A percentile compares a stretch with the other conserved stretches of the same genome.
These are phyloP conservation scores for Nectriaceae sp. DNA, from an alignment of 2,329 filamentous ascomycete genomes.

Conservation along the genomic window DNA sequence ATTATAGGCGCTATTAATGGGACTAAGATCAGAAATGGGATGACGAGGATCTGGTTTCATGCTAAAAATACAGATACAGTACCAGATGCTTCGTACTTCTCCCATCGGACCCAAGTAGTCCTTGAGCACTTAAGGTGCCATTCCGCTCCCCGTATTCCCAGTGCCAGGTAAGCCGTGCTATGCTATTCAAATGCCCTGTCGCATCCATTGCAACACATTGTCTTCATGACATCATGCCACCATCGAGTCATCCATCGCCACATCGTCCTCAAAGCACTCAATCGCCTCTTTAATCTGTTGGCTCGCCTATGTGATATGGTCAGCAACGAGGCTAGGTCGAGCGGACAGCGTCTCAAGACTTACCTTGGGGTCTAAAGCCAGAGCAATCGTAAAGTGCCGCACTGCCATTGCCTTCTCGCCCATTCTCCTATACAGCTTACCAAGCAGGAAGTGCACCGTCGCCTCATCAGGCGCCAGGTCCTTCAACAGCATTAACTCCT, in stretches of 20 bases:
- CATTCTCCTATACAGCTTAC: constrained; percentile 75
- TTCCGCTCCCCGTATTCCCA: too few species aligned
- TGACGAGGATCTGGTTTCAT: too few species aligned
- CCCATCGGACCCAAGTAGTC: too few species aligned
- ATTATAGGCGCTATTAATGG: too few species aligned
- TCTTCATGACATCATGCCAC: constrained; percentile 55
- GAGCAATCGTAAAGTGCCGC: constrained; percentile 88
- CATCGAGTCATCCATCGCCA: constrained; percentile 69
- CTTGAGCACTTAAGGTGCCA: too few species aligned
- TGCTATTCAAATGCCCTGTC: too few species aligned
- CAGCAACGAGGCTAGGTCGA: constrained; percentile 7
- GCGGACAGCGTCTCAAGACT: constrained; percentile 24
- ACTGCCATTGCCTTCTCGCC: constrained; percentile 80
- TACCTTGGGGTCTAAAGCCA: constrained; percentile 97
- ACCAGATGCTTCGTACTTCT: too few species aligned
- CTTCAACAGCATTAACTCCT: constrained; percentile 84
- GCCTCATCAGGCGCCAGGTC: constrained; percentile 92
- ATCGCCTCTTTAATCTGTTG: constrained; percentile 96
- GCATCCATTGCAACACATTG: too few species aligned
- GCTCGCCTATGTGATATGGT: constrained; percentile 63
- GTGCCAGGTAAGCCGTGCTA: too few species aligned
- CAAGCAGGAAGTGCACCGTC: constrained; percentile 93
- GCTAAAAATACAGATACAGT: too few species aligned
- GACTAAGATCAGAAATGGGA: too few species aligned
- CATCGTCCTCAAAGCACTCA: constrained; percentile 83